Evolutionary conservation across 2,329 filamentous ascomycete species (phyloP).

Genomic region (Cladosporium colombiae): DNA sequence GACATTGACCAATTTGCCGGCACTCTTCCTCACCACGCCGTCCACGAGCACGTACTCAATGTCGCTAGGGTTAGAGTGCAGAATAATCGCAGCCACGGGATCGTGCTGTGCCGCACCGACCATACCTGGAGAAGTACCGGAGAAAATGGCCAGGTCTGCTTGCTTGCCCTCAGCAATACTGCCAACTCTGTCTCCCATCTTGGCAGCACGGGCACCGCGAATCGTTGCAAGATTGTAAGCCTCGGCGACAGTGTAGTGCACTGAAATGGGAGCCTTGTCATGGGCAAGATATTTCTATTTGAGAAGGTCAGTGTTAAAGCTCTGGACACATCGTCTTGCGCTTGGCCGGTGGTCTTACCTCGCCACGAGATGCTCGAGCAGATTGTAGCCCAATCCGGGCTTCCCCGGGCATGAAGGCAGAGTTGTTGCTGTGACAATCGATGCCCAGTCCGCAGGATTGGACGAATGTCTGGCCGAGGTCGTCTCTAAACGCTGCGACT

Average conservation of each 20-base stretch:
- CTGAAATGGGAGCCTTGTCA: conserved; percentile 30
- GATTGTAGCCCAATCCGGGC: conserved; percentile 39
- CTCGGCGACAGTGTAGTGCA: conserved; percentile 42
- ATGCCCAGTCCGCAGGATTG: conserved; percentile 34
- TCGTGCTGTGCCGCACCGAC: conserved; percentile 45
- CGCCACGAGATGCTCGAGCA: conserved; percentile 35
- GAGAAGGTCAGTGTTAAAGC: not conserved
- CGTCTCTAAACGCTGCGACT: conserved; percentile 38
- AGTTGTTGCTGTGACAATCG: conserved; percentile 40
- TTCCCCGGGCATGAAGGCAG: conserved; percentile 37
- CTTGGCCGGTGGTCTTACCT: conserved; percentile 21
- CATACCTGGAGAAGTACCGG: conserved; percentile 45
- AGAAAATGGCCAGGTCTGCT: conserved; percentile 54
- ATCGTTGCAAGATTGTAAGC: conserved; percentile 54
- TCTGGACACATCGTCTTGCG: no score
- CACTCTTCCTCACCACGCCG: conserved; percentile 44
- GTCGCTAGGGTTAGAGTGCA: conserved; percentile 45
- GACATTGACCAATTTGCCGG: conserved; percentile 35
- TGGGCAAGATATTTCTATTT: conserved; percentile 27
- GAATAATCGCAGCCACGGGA: conserved; percentile 46
- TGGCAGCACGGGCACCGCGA: conserved; percentile 46
- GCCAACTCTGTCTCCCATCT: conserved; percentile 47
- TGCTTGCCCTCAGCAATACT: conserved; percentile 48
- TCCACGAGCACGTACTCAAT: conserved; percentile 49
- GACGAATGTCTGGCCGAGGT: conserved; percentile 30